Percentiles rank a stretch among this genome's conserved stretches.
Evolutionary conservation across 2,329 filamentous ascomycete species (phyloP).

Genomic region (Emydomyces testavorans): DNA sequence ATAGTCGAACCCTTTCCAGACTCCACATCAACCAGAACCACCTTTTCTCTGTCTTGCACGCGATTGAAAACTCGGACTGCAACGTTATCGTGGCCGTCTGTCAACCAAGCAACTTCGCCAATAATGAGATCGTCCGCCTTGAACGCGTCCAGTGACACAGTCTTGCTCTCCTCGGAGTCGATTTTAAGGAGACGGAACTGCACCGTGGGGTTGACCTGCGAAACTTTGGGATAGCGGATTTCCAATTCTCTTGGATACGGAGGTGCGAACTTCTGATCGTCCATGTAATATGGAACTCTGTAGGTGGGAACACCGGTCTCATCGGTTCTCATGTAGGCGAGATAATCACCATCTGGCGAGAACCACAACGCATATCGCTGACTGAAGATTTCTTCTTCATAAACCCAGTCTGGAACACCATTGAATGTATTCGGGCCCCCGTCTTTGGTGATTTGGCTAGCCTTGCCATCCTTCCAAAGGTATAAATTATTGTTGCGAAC

Average conservation of each 20-base stretch:
- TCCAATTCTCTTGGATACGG: conserved; percentile 52
- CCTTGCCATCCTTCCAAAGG: conserved; percentile 44
- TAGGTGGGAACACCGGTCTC: conserved; percentile 58
- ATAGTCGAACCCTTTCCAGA: conserved; percentile 38
- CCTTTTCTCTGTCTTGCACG: conserved; percentile 53
- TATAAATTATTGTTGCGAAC: conserved; percentile 57
- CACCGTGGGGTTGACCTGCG: conserved; percentile 55
- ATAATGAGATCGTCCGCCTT: conserved; percentile 51
- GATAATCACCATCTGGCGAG: conserved; percentile 70
- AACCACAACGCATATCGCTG: conserved; percentile 78
- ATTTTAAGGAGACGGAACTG: conserved; percentile 49
- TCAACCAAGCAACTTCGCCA: conserved; percentile 58
- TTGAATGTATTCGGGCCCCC: conserved; percentile 78
- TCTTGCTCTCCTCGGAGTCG: conserved; percentile 34
- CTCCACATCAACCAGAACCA: conserved; percentile 48
- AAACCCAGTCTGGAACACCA: conserved; percentile 91
- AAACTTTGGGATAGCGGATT: conserved; percentile 58
- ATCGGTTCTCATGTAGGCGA: conserved; percentile 81
- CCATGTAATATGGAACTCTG: conserved; percentile 56
- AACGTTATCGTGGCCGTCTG: conserved; percentile 48
- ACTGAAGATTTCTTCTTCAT: conserved; percentile 68
- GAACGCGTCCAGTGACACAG: conserved; percentile 47
- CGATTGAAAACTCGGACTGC: conserved; percentile 57
- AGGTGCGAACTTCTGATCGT: conserved; percentile 45
- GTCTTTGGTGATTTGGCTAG: conserved; percentile 62